Base-by-base conservation (phyloP, 1,139 yeast species). In the Pichia sp. region DNA sequence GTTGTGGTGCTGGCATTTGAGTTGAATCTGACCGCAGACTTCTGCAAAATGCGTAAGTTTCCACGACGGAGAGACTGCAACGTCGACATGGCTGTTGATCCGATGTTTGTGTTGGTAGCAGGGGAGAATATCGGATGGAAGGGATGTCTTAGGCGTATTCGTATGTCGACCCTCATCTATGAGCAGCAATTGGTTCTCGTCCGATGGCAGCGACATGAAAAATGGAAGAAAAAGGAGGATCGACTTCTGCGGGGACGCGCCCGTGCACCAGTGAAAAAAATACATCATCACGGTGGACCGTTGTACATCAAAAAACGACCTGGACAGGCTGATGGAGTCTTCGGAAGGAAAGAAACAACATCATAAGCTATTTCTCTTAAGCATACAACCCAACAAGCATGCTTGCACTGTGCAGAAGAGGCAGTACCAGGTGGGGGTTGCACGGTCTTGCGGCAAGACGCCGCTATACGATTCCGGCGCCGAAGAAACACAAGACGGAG, bases 31-130 rank as follows among this genome's bases (percentile, higher is more conserved):
- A 40, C 23, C 2, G 50, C 37, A 22, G 45, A 30, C 25, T 23
- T 43, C 9, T 36, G 46, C 34, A 51, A 18, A 10, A 51, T 45
- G 40, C 48, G 52, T 34, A 50, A 44, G 40, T 39, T 49, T 39
- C 52, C 52, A 45, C 52, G 46, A 34, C 41, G 28, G 8, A 34
- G 44, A 37, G 31, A n/a, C 39, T 45, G 28, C 19, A 46, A 31
- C 54, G 40, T 48, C 18, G 9, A 23, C 39, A 43, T 43, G 22
- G 2, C 22, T 25, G 25, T 13, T n/a, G n/a, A n/a, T n/a, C n/a
- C n/a, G 30, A 3, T 26, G 30, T 26, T 26, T 26, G 4, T 26
- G 34, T n/a, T 30, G 4, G 10, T 41, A n/a, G n/a, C n/a, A n/a
- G n/a, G n/a, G n/a, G n/a, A n/a, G n/a, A n/a, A n/a, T n/a, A n/a